Percentiles rank a stretch among this genome's conserved stretches.
Conservation (phyloP, 78 protist genomes). For the Dictyostelium citrinum region DNA sequence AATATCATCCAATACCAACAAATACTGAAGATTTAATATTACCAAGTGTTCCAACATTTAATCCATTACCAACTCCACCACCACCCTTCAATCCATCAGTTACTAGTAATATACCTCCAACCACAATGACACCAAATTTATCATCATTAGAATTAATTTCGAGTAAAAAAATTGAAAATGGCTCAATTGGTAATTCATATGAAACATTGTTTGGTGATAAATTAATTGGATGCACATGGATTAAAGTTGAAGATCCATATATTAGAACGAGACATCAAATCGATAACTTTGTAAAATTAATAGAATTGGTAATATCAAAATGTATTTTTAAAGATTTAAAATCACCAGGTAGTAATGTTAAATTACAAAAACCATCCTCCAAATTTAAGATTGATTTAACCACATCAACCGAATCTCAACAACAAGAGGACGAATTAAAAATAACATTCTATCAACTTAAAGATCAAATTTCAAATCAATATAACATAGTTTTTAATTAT, state of each 20-base stretch:
- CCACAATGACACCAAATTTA: not conserved
- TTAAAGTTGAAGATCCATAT: slow-evolving; percentile 58
- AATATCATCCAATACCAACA: not conserved
- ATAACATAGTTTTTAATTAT: slow-evolving; percentile 15
- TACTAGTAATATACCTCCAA: no score
- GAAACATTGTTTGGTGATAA: slow-evolving; percentile 46
- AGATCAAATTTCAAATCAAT: not conserved
- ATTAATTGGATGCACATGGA: not conserved
- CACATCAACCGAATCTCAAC: slow-evolving; percentile 5
- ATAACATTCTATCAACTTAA: not conserved
- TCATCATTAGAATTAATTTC: not conserved
- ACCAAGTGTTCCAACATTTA: slow-evolving; percentile 31
- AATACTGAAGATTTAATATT: not conserved
- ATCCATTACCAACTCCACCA: not conserved
- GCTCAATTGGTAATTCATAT: slow-evolving; percentile 10
- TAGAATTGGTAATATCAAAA: slow-evolving; percentile 14
- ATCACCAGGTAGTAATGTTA: not conserved
- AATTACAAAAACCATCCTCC: not conserved
- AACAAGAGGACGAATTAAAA: slow-evolving; percentile 54
- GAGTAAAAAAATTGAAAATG: slow-evolving; percentile 21
- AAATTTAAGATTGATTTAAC: slow-evolving; percentile 5
- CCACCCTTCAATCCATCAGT: not conserved
- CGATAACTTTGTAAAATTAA: slow-evolving; percentile 30
- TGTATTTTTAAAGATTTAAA: not conserved
- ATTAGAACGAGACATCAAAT: slow-evolving; percentile 57